Evolutionary conservation across 306 rosid genomes (phyloP).

Genomic region (Prunus davidiana): DNA sequence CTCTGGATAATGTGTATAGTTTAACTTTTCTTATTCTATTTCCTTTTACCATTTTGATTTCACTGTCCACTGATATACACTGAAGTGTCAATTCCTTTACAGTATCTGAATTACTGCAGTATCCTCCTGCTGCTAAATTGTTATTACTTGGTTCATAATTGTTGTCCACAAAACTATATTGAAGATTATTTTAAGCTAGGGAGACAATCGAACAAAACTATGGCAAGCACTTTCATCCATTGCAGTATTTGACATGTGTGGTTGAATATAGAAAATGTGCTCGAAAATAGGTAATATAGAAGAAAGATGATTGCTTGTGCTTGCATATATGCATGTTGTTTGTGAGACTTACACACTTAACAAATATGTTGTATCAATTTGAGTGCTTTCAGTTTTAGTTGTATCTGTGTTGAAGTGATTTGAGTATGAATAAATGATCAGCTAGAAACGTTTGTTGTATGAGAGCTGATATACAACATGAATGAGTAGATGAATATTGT

Average conservation of each 20-base stretch:
- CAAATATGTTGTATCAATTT: not conserved
- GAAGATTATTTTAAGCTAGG: not conserved
- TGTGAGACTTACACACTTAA: not conserved
- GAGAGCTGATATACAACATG: not conserved
- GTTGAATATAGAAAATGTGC: not conserved
- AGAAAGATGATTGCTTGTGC: not conserved
- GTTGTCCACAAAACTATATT: too few species aligned
- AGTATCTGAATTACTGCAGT: conserved; percentile 1
- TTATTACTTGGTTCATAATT: not conserved
- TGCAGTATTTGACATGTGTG: not conserved
- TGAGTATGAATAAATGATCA: not conserved
- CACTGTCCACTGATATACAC: not conserved
- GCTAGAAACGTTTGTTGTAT: not conserved
- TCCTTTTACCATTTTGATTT: not conserved
- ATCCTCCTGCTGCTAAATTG: not conserved
- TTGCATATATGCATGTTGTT: not conserved
- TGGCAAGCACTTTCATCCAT: not conserved
- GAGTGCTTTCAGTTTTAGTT: not conserved
- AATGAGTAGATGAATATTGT: not conserved
- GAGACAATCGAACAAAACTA: too few species aligned
- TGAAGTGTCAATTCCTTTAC: not conserved
- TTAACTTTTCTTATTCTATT: not conserved
- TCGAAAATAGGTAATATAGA: not conserved
- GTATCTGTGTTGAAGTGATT: not conserved
- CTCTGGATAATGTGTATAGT: not conserved